Evolutionary conservation across 2,329 filamentous ascomycete genomes (phyloP).

Genomic region (Claviceps sp.): DNA sequence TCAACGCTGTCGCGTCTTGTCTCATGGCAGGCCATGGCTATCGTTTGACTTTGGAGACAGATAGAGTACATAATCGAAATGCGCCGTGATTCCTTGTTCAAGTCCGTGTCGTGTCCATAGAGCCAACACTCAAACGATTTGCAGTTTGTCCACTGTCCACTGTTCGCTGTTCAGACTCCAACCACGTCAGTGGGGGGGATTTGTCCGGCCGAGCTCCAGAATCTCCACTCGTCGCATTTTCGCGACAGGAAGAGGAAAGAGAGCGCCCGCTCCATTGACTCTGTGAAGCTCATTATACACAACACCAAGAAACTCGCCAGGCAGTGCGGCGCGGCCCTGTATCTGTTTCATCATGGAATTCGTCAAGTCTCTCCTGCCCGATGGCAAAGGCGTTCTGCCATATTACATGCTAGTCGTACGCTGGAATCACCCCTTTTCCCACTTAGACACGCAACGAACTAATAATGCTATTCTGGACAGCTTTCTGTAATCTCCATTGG

Average conservation of each 20-base stretch:
- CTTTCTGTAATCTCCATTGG: constrained; percentile 69
- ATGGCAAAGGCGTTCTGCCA: constrained; percentile 39
- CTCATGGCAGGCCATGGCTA: neutral
- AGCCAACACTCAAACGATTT: too few relatives aligned
- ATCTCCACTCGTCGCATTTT: neutral
- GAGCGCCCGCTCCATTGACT: neutral
- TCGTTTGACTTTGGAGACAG: neutral
- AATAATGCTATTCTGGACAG: constrained; percentile 29
- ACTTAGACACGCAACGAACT: neutral
- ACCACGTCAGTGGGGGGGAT: neutral
- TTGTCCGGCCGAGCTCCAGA: neutral
- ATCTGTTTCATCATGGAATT: constrained; percentile 26
- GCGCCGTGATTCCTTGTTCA: neutral
- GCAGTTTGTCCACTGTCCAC: neutral
- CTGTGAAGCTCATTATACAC: neutral
- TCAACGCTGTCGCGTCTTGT: neutral
- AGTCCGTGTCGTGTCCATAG: neutral
- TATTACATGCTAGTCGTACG: constrained; percentile 46
- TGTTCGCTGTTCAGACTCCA: neutral
- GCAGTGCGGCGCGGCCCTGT: neutral
- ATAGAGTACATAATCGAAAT: neutral
- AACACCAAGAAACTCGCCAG: neutral
- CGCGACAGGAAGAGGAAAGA: neutral
- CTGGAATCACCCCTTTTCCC: neutral
- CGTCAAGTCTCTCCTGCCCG: constrained; percentile 31